Base-by-base conservation (phyloP, 2,329 filamentous ascomycete species). In the Arachnopeziza araneosa region DNA sequence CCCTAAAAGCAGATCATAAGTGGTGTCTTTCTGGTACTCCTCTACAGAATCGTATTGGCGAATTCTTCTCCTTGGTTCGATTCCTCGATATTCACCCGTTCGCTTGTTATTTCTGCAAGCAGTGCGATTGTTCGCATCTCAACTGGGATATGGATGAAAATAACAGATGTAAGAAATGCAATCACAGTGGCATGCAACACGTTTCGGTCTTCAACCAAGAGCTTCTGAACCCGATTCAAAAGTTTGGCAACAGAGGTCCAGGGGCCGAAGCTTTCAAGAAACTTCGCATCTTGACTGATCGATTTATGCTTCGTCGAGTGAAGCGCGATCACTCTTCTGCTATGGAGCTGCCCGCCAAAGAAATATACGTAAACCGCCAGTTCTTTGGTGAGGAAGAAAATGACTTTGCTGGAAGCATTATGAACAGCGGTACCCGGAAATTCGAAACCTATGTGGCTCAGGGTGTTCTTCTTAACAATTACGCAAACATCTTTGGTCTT, bases 341-440 rank as follows among this genome's bases (percentile, higher is more conserved):
- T 0, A 96, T 99, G 92, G 95, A 98, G 72, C 83, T 99, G 30
- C 95, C 95, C 0, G 90, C 96, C 56, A 99, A 98, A 77, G 90
- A 97, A 69, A 88, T 98, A 56, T 84, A 91, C 60, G 86, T 99
- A 50, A 89, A 96, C 71, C 90, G 93, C 56, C 93, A 98, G 73
- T 98, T 97, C 75, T 99, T 99, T 69, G 92, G 93, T 55, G 92
- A 96, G 68, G 91, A 93, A 51, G 95, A 99, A 75, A 92, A 93
- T 56, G 95, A 99, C 73, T 96, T 99, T 72, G 96, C 93, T 36
- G 85, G 86, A 59, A 96, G 91, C 69, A 96, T 99, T 79, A 99
- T 98, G 91, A 91, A 87, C 19, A 96, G 90, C 71, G 89, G 90
- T 8, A 84, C 88, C 60, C 88, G 95, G 63, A 87, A 92, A 68